Evolutionary conservation across 257 asterid genomes (phyloP).

Genomic region (Petunia secreta): DNA sequence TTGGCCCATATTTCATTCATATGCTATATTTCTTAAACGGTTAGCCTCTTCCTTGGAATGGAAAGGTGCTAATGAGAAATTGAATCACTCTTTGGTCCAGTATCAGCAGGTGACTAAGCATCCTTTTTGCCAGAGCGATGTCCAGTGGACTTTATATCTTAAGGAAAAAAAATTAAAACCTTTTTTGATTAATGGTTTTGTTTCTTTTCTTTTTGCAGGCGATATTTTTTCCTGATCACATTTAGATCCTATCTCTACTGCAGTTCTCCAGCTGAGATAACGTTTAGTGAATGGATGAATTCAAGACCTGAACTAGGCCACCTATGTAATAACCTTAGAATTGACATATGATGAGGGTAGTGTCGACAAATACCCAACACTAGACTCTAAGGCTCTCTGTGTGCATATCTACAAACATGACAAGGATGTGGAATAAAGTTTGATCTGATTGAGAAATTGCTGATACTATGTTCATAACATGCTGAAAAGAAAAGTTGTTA

Average conservation of each 20-base stretch:
- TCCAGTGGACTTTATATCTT: conserved; percentile 9
- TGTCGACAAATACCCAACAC: not conserved
- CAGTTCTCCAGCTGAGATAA: conserved; percentile 58
- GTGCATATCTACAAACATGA: conserved; percentile 14
- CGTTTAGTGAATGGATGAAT: conserved; percentile 77
- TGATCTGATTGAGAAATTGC: conserved; percentile 12
- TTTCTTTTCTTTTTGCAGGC: conserved; percentile 58
- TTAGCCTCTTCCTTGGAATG: conserved; percentile 17
- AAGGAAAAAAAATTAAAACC: conserved; percentile 1
- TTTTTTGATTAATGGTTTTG: not conserved
- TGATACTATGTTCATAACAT: not conserved
- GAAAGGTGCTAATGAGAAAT: not conserved
- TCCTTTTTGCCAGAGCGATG: conserved; percentile 10
- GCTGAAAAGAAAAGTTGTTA: not conserved
- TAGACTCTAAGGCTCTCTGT: not conserved
- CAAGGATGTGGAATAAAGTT: not conserved
- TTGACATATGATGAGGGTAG: conserved; percentile 48
- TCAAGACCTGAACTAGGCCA: conserved; percentile 97
- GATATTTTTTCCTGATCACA: conserved; percentile 87
- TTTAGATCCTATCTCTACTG: conserved; percentile 89
- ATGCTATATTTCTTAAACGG: not conserved
- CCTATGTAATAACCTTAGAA: conserved; percentile 83
- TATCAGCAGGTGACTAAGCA: not conserved
- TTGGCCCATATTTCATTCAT: conserved; percentile 1
- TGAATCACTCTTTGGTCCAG: not conserved